Conservation (phyloP, 2,329 filamentous ascomycete species). For the Penicillium hesseltinei region DNA sequence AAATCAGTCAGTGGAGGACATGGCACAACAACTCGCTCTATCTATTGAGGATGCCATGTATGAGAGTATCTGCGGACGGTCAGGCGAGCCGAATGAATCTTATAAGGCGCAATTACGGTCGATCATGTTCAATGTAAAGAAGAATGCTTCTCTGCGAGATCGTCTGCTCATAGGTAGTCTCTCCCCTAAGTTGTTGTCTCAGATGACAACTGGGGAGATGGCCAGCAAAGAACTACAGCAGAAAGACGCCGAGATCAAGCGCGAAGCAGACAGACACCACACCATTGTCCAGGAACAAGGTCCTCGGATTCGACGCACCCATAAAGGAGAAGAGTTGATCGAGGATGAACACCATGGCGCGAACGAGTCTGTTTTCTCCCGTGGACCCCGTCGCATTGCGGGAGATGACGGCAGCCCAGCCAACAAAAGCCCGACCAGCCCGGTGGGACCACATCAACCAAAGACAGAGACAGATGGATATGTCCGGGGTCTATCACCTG, state of each 20-base stretch:
- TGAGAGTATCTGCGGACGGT: constrained; percentile 49
- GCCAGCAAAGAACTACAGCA: constrained; percentile 83
- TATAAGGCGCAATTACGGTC: constrained; percentile 69
- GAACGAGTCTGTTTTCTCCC: constrained; percentile 50
- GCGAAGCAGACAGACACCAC: constrained; percentile 61
- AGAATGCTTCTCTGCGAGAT: constrained; percentile 74
- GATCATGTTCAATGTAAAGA: constrained; percentile 83
- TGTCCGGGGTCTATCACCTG: constrained; percentile 72
- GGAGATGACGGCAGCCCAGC: constrained; percentile 31
- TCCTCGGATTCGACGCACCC: constrained; percentile 79
- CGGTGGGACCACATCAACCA: constrained; percentile 22
- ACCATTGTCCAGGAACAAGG: constrained; percentile 75
- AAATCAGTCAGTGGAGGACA: constrained; percentile 60
- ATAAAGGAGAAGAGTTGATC: constrained; percentile 91
- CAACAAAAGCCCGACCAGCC: constrained; percentile 29
- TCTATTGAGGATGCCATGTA: constrained; percentile 73
- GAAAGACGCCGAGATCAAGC: constrained; percentile 55
- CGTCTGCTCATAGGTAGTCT: constrained; percentile 71
- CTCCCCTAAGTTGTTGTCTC: constrained; percentile 72
- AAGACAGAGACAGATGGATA: constrained; percentile 51
- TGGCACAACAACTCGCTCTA: constrained; percentile 70
- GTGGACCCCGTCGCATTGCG: constrained; percentile 46
- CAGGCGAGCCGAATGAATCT: constrained; percentile 53
- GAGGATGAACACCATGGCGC: constrained; percentile 64
- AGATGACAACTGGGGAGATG: constrained; percentile 87